Evolutionary conservation across 306 rosid genomes (phyloP).

Genomic region (peach (Prunus persica)): DNA sequence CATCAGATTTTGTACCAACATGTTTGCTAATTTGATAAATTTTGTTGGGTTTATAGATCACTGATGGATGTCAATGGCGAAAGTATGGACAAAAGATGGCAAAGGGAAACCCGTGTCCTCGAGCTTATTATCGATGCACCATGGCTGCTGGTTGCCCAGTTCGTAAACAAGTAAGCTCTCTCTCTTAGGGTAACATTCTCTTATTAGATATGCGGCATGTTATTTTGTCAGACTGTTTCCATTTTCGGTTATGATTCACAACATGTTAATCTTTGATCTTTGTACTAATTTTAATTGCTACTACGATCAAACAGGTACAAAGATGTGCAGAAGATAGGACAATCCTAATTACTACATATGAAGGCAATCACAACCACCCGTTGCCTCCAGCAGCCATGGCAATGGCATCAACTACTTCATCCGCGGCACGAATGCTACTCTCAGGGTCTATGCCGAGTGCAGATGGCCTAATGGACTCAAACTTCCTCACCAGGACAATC

Average conservation of each 20-base stretch:
- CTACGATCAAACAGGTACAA: slow-evolving; percentile 59
- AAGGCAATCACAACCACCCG: slow-evolving; percentile 83
- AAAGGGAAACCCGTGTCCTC: slow-evolving; percentile 87
- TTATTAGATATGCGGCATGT: neutral
- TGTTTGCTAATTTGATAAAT: neutral
- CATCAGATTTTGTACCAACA: neutral
- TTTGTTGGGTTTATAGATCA: slow-evolving; percentile 39
- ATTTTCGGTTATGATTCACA: too few species aligned
- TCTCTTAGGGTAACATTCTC: neutral
- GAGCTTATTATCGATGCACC: slow-evolving; percentile 87
- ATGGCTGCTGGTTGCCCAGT: slow-evolving; percentile 82
- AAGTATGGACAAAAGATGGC: slow-evolving; percentile 95
- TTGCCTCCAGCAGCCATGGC: slow-evolving; percentile 79
- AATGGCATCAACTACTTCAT: slow-evolving; percentile 76
- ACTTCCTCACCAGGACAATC: slow-evolving; percentile 46
- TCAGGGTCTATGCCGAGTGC: slow-evolving; percentile 80
- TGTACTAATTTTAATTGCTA: neutral
- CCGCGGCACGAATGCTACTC: slow-evolving; percentile 74
- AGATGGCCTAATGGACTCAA: slow-evolving; percentile 54
- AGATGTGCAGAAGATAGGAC: slow-evolving; percentile 78
- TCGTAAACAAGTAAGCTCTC: slow-evolving; percentile 67
- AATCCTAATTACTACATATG: slow-evolving; percentile 73
- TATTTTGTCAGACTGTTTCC: neutral
- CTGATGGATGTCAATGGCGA: slow-evolving; percentile 95
- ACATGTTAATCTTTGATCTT: neutral